Base-by-base conservation (phyloP, 179 eudicot species). In the Beta macrorhiza region DNA sequence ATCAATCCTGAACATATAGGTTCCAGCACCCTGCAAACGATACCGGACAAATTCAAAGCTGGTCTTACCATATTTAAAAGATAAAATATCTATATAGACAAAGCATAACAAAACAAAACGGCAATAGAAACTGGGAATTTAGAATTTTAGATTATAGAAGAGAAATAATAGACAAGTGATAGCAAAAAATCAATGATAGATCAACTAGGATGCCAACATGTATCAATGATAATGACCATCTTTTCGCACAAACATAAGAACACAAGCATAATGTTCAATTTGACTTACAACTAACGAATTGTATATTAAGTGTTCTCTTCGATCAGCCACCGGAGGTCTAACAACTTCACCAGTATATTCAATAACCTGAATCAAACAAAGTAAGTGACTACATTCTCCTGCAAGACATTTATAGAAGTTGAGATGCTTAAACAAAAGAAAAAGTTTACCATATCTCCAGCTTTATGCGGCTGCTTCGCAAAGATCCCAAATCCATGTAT, bases 401-500 rank as follows among this genome's bases (percentile, higher is more conserved):
- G 10, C n/a, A 68, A 51, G 51, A 70, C 44, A 55, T 42, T 52
- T 53, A 37, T 4, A 47, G 15, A 69, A 59, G n/a, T 67, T 9
- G 68, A 19, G 45, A 75, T 37, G 25, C 68, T 45, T 22, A 6
- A 57, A 64, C 32, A 14, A 76, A 72, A 5, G 63, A 84, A 47
- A 52, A 56, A 22, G 64, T 75, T 37, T 84, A 94, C 99, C 99
- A 94, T 96, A 87, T 96, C 99, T 73, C 99, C 99, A 64, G 99
- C 97, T 88, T 85, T 91, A 86, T 90, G 97, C 47, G 92, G 92
- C 79, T 83, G 91, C 88, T 94, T 96, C 17, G 99, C 87, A 79
- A 96, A 92, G 78, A 96, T 92, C 73, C 99, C 99, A 83, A 88
- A 92, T 80, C 99, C 99, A 90, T 96, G 99, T 86, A 96, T 94